A percentile compares a stretch with the other conserved stretches of the same genome.
Conservation (phyloP, 257 asterid species). For the Asclepias syriaca region DNA sequence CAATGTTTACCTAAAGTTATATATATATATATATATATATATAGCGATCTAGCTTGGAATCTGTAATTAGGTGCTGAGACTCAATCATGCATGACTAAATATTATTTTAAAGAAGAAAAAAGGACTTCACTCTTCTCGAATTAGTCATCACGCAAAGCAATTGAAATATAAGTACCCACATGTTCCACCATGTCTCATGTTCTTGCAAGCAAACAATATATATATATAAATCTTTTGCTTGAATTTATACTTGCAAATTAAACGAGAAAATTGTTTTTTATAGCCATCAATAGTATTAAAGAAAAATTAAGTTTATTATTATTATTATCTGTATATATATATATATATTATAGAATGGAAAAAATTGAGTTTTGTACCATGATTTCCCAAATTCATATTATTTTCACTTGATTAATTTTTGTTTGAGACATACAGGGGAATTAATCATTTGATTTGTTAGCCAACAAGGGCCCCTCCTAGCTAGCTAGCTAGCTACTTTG, state of each 20-base stretch:
- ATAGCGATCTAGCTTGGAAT: constrained; percentile 23
- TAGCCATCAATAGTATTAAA: background rate
- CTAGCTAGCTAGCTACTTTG: background rate
- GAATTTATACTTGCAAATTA: constrained; percentile 6
- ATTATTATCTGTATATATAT: too few species aligned
- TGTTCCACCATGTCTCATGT: constrained; percentile 21
- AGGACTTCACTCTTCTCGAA: background rate
- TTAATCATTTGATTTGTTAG: constrained; percentile 4
- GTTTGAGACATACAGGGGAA: constrained; percentile 1
- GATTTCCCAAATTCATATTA: background rate
- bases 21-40: too few species aligned
- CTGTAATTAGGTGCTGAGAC: constrained; percentile 13
- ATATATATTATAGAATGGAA: background rate
- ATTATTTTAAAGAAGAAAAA: background rate
- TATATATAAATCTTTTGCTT: background rate
- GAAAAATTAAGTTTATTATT: too few species aligned
- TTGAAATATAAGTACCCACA: constrained; percentile 17
- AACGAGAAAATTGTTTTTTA: too few species aligned
- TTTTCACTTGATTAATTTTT: constrained; percentile 13
- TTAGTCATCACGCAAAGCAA: constrained; percentile 15
- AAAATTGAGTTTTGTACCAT: background rate
- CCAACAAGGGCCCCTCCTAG: background rate
- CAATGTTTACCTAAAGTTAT: constrained; percentile 1
- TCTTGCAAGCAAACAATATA: constrained; percentile 14
- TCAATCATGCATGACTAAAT: constrained; percentile 28